Conservation (phyloP, 2,329 filamentous ascomycete genomes). For the Neonectria coccinea region DNA sequence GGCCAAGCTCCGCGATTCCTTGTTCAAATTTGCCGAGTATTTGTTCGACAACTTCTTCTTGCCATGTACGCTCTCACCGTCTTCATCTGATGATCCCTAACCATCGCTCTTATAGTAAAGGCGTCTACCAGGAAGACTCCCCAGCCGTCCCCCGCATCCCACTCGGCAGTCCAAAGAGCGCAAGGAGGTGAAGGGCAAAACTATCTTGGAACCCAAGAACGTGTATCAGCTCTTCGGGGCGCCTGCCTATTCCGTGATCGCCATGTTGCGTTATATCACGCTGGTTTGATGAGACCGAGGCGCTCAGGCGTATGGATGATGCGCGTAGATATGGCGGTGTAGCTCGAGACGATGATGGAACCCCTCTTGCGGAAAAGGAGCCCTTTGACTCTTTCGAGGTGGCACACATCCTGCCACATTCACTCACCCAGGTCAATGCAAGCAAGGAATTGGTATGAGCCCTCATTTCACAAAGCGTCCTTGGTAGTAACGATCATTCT, state of each 20-base stretch:
- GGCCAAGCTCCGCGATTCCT: not conserved
- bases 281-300: slow-evolving; percentile 18
- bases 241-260: slow-evolving; percentile 26
- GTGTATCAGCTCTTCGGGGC: slow-evolving; percentile 15
- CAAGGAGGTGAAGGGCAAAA: slow-evolving; percentile 13
- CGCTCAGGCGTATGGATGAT: slow-evolving; percentile 5
- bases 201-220: slow-evolving; percentile 22
- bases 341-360: slow-evolving; percentile 15
- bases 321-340: not conserved
- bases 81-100: not conserved
- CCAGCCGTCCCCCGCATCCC: not conserved
- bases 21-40: slow-evolving; percentile 1
- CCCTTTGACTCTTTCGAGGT: slow-evolving; percentile 19
- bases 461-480: not conserved
- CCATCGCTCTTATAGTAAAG: not conserved
- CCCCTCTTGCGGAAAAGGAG: not conserved
- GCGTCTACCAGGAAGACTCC: slow-evolving; percentile 1
- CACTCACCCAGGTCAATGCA: slow-evolving; percentile 8
- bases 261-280: slow-evolving; percentile 27
- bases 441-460: not conserved
- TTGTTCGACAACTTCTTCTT: not conserved
- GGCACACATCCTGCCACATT: slow-evolving; percentile 25
- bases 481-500: not conserved
- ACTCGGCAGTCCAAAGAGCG: slow-evolving; percentile 20
- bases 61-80: slow-evolving; percentile 1